Evolutionary conservation across 257 asterid genomes (phyloP).

Genomic region (Voacanga thouarsii): DNA sequence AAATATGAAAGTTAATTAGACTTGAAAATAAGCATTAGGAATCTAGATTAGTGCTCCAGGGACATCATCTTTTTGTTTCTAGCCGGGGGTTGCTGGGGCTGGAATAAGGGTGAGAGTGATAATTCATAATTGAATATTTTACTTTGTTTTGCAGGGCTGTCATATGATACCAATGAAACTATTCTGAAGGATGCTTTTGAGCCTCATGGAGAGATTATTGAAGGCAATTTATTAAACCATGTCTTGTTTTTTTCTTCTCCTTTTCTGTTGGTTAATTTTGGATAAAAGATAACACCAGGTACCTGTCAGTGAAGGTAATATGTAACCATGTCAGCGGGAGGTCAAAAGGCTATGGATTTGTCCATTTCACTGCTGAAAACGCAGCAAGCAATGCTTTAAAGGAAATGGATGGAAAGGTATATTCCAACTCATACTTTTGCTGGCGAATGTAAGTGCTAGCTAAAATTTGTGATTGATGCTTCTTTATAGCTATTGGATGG

Average conservation of each 20-base stretch:
- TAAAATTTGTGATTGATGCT: constrained; percentile 14
- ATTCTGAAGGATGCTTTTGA: constrained; percentile 58
- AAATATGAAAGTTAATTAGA: neutral
- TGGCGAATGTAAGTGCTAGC: neutral
- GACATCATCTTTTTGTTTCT: too few relatives aligned
- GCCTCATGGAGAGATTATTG: constrained; percentile 55
- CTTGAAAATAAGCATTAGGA: neutral
- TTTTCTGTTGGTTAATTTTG: constrained; percentile 5
- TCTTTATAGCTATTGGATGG: constrained; percentile 57
- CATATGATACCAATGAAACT: constrained; percentile 72
- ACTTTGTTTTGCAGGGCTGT: constrained; percentile 53
- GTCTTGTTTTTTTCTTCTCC: neutral
- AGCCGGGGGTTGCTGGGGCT: neutral
- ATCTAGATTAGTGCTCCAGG: neutral
- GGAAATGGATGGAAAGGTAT: constrained; percentile 74
- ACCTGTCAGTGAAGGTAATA: constrained; percentile 60
- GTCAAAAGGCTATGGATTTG: constrained; percentile 83
- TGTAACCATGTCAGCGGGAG: constrained; percentile 66
- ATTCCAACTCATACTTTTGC: constrained; percentile 1
- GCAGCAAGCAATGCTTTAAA: constrained; percentile 61
- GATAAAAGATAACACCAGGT: constrained; percentile 7
- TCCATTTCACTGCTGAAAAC: constrained; percentile 40
- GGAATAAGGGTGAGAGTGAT: neutral
- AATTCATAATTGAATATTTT: neutral
- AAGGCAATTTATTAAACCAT: constrained; percentile 35